Evolutionary conservation across 2,329 filamentous ascomycete genomes (phyloP).

Genomic region (Fusarium vanettenii): DNA sequence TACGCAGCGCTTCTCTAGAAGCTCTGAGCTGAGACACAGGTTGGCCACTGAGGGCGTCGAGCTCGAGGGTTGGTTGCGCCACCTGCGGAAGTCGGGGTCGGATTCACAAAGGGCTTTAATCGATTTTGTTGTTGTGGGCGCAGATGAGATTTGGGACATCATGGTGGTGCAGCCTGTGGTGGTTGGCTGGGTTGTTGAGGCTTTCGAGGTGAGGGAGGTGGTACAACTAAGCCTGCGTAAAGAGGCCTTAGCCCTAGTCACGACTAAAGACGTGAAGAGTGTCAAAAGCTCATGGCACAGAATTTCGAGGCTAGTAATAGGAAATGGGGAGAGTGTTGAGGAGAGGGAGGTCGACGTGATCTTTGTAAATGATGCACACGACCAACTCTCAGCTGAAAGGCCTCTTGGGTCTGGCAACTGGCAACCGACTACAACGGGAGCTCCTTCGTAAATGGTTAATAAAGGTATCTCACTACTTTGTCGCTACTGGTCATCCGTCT

Average conservation of each 20-base stretch:
- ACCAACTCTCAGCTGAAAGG: neutral
- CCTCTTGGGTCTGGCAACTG: neutral
- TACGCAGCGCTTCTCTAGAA: neutral
- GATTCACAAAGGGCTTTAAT: neutral
- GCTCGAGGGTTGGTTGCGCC: neutral
- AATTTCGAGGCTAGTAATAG: neutral
- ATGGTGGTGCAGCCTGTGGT: neutral
- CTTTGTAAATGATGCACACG: neutral
- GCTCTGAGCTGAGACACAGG: neutral
- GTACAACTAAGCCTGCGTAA: neutral
- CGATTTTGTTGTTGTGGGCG: neutral
- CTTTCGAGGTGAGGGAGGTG: neutral
- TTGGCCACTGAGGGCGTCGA: neutral
- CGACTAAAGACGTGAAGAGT: neutral
- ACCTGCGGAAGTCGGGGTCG: neutral
- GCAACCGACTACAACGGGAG: neutral
- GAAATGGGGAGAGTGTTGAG: neutral
- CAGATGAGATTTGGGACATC: neutral
- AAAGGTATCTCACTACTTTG: neutral
- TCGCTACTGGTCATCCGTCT: neutral
- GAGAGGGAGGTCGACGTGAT: neutral
- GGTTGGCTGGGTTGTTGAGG: neutral
- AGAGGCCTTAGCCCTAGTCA: neutral
- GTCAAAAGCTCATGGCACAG: neutral
- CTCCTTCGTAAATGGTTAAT: too few species aligned